phyloP scores from a whole-genome alignment of 179 eudicot genomes.

The Beta corolliflora region DNA sequence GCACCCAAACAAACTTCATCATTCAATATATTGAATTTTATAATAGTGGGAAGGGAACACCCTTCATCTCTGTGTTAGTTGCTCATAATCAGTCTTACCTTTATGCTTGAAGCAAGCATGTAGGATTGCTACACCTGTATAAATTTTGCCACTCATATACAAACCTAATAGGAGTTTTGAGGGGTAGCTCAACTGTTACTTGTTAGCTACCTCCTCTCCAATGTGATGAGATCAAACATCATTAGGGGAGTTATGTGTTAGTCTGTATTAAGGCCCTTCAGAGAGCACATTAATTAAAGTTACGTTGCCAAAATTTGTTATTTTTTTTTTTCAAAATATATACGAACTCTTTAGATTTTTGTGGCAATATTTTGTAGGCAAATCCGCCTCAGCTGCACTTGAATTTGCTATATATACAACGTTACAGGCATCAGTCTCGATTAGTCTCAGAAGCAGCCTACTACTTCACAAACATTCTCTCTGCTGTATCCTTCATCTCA shows the following conservation, averaged over 20 bases:
- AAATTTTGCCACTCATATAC: not conserved
- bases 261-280: too few species aligned
- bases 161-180: too few species aligned
- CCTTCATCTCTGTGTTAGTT: constrained; percentile 4
- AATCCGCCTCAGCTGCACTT: constrained; percentile 95
- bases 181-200: too few species aligned
- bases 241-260: too few species aligned
- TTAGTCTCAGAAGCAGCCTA: constrained; percentile 89
- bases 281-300: too few species aligned
- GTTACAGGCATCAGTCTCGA: constrained; percentile 82
- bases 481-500: constrained; percentile 82
- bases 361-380: constrained; percentile 52
- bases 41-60: not conserved
- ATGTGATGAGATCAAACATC: too few species aligned
- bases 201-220: too few species aligned
- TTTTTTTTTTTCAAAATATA: too few species aligned
- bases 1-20: not conserved
- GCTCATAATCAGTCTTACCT: not conserved
- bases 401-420: constrained; percentile 83
- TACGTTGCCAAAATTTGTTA: too few species aligned
- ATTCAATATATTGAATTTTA: not conserved
- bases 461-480: constrained; percentile 93
- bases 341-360: not conserved
- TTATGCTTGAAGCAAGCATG: constrained; percentile 9
- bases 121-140: not conserved